These are phyloP conservation scores for Dactylonectria estremocensis DNA, from an alignment of 2,329 filamentous ascomycete species.

Conservation along the genomic window DNA sequence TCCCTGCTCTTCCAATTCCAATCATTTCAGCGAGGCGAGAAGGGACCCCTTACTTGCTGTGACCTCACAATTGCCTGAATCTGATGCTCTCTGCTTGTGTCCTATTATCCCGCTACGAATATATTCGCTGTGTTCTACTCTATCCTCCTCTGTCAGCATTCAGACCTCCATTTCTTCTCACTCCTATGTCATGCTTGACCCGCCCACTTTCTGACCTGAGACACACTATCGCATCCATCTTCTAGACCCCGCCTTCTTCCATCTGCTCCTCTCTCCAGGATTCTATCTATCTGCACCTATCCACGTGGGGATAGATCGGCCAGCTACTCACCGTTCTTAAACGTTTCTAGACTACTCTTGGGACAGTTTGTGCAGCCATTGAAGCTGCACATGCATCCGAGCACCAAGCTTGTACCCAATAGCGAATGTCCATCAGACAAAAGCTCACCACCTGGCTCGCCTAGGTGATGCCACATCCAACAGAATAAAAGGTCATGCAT, in stretches of 20 bases:
- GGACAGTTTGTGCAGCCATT: not conserved
- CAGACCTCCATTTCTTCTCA: not conserved
- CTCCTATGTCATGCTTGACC: not conserved
- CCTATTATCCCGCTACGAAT: not conserved
- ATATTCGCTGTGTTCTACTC: not conserved
- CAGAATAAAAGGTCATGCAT: not conserved
- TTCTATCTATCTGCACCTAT: not conserved
- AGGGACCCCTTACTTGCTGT: not conserved
- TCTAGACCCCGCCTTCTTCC: not conserved
- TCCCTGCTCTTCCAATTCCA: conserved; percentile 7
- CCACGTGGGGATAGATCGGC: not conserved
- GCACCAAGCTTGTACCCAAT: not conserved
- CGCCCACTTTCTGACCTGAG: not conserved
- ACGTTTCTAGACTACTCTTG: not conserved
- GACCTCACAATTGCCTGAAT: not conserved
- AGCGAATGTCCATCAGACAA: not conserved
- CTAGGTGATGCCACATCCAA: not conserved
- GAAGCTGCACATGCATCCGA: not conserved
- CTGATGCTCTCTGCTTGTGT: not conserved
- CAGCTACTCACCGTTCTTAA: not conserved
- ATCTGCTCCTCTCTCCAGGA: not conserved
- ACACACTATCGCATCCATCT: not conserved
- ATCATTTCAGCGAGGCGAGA: conserved; percentile 1
- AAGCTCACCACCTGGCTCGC: not conserved
- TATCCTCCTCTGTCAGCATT: not conserved